Conservation (phyloP, 2,329 filamentous ascomycete genomes). For the Aspergillus quadricinctus region DNA sequence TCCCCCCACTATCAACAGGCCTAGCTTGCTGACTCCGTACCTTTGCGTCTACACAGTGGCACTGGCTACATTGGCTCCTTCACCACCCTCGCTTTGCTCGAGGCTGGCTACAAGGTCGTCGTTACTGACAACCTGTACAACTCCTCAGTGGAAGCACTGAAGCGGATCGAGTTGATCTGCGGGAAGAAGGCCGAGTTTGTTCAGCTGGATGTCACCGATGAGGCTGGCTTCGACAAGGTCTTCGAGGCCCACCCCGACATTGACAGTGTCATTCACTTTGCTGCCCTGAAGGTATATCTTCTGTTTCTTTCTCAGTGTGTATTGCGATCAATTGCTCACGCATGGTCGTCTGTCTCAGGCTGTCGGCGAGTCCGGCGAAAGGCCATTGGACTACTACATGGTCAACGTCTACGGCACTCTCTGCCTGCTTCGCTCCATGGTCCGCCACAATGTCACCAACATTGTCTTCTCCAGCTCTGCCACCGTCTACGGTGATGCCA, state of each 20-base stretch:
- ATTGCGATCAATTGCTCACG: not conserved
- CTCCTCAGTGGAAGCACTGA: conserved; percentile 83
- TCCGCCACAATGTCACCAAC: conserved; percentile 84
- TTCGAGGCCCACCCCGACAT: conserved; percentile 88
- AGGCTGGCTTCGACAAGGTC: conserved; percentile 75
- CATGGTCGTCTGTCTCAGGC: conserved; percentile 53
- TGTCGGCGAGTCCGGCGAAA: conserved; percentile 90
- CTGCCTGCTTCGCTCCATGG: conserved; percentile 80
- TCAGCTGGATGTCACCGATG: conserved; percentile 82
- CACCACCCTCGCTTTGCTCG: conserved; percentile 83
- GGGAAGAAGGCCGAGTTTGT: conserved; percentile 84
- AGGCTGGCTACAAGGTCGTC: conserved; percentile 94
- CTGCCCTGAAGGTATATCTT: conserved; percentile 75
- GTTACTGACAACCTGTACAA: conserved; percentile 97
- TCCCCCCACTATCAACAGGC: conserved; percentile 1
- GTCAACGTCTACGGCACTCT: conserved; percentile 95
- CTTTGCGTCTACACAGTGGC: conserved; percentile 56
- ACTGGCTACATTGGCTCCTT: conserved; percentile 99
- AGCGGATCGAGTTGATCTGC: conserved; percentile 90
- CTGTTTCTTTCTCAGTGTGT: not conserved
- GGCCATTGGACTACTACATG: conserved; percentile 94
- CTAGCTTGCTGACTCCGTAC: conserved; percentile 23
- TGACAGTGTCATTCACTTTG: conserved; percentile 98
- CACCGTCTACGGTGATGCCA: conserved; percentile 97
- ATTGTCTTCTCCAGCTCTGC: conserved; percentile 98